A percentile compares a stretch with the other conserved stretches of the same genome.
Conservation (phyloP, 2,329 filamentous ascomycete species). For the Microsporum canis region DNA sequence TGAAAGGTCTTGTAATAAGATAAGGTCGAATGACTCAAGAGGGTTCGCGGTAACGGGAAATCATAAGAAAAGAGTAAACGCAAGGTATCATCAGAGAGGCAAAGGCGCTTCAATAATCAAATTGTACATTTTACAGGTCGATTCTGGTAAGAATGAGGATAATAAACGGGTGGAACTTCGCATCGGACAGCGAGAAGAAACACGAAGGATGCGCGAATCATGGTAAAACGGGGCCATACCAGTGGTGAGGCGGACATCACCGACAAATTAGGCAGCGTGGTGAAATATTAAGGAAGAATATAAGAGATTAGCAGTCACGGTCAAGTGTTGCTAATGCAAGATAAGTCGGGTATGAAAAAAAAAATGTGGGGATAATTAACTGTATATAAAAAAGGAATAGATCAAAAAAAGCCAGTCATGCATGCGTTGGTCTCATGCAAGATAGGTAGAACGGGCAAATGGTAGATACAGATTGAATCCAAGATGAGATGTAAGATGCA, state of each 20-base stretch:
- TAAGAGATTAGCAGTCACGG: neutral
- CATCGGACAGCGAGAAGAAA: neutral
- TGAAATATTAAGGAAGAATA: neutral
- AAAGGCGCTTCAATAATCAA: neutral
- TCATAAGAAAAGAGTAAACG: too few relatives aligned
- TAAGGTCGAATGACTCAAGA: neutral
- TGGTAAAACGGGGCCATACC: neutral
- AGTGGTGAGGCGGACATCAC: neutral
- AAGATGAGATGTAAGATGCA: neutral
- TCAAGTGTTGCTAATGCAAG: neutral
- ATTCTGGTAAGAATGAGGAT: neutral
- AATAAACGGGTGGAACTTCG: neutral
- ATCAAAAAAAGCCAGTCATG: neutral
- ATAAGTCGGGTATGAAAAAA: neutral
- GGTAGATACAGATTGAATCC: slow-evolving; percentile 1
- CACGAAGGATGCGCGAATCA: neutral
- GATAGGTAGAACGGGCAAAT: neutral
- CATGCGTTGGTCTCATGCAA: neutral
- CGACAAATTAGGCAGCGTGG: neutral
- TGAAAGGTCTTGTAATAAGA: neutral
- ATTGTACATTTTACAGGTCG: slow-evolving; percentile 1
- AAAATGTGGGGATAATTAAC: neutral
- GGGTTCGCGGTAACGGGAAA: neutral
- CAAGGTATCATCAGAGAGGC: neutral
- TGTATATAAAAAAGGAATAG: neutral